Base-by-base conservation (phyloP, 2,329 filamentous ascomycete species). In the Stagonosporopsis rhizophila region DNA sequence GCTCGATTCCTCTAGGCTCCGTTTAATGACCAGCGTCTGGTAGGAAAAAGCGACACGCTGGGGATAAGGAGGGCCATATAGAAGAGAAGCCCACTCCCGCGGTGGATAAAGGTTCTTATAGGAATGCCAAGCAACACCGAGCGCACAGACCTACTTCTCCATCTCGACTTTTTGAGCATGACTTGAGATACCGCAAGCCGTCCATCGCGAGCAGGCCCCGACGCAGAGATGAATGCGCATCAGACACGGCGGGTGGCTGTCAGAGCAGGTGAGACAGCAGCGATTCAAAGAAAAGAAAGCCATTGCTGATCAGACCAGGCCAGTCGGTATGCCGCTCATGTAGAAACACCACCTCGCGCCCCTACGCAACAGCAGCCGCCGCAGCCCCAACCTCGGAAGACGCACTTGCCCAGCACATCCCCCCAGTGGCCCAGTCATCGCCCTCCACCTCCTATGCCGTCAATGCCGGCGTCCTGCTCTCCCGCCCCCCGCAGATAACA, bases 11-110 rank as follows among this genome's bases (percentile, higher is more conserved):
- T 96, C 90, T 96, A 77, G 91, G 91, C 93, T 95, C 87, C 81
- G 79, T 79, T 87, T 84, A 95, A 96, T 96, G 93, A 87, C 93
- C 92, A 91, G 85, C 85, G 74, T 71, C 66, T 69, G 79, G 77
- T 79, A 75, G 80, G 39, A 82, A 72, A 85, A 82, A 85, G 88
- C 85, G 55, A 58, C 55, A 58, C 49, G 55, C 87, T 92, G 91
- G 93, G 86, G 93, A 96, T 97, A 97, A 96, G 93, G 92, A 84
- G 66, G 86, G 90, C 89, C 89, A 64, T 58, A 59, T 66, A 69
- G 82, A 84, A 81, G 77, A 61, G 59, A 77, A 75, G 67, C 45
- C 6, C 32, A 2, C 22, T 40, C 55, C 44, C 58, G 61, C 48
- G 58, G 44, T 19, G 12, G 14, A 19, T 56, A 64, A 66, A 63